Base-by-base conservation (phyloP, 768 basidiomycete species). In the Macrolepiota dolichaula region DNA sequence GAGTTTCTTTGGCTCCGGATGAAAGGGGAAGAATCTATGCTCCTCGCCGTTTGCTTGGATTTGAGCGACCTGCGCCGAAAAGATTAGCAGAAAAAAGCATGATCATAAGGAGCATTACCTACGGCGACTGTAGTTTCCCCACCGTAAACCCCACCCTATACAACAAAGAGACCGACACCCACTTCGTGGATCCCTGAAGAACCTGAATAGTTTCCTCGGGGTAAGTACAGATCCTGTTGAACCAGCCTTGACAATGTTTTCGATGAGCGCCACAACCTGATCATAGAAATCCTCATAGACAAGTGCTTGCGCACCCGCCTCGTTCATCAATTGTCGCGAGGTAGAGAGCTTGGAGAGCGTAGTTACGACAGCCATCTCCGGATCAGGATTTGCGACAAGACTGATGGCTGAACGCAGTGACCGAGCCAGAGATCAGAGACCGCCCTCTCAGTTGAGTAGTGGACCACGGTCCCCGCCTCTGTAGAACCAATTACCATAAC, bases 401-500 rank as follows among this genome's bases (percentile, higher is more conserved):
- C 86, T 91, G 55, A 95, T 79, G 11, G 94, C 94, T 93, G 71
- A 17, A 63, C 54, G n/a, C n/a, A 61, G 1, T 11, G 37, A 51
- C 58, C 61, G 44, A 38, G 32, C 55, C 32, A n/a, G n/a, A 59
- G 51, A 35, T 65, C 55, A 65, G 63, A 32, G 17, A 49, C 40
- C n/a, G 17, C 11, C 44, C 7, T 17, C 11, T 32, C 5, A 13
- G 9, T n/a, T 7, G n/a, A 7, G 24, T 11, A 17, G 42, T 44
- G 5, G 12, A 19, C 27, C 49, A 52, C 53, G 51, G 36, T 17
- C 70, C 75, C 79, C 70, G 92, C 92, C 88, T 80, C 94, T 81
- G 72, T 96, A 97, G 73, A 96, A 96, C 70, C 95, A 96, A 71
- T 92, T 91, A 0, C 95, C 94, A 66, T 92, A 94, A 29, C 94